Percentiles rank a stretch among this genome's conserved stretches.
phyloP scores from a whole-genome alignment of 2,329 filamentous ascomycete species.

The Penicillium brasilianum region DNA sequence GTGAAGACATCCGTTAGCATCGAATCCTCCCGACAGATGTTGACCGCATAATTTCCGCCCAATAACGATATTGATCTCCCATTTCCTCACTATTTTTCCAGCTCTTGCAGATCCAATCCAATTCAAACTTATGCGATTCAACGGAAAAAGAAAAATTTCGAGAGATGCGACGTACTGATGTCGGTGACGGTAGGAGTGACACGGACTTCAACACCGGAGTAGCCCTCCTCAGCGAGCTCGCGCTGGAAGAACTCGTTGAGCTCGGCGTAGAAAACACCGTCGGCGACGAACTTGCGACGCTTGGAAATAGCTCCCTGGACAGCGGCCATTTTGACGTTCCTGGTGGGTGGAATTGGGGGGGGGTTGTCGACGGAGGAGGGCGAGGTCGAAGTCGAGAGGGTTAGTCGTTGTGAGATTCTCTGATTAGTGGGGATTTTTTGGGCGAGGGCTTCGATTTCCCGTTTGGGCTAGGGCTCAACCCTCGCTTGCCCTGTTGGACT shows the following conservation, averaged over 20 bases:
- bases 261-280: slow-evolving; percentile 99
- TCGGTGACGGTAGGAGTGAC: slow-evolving; percentile 99
- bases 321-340: slow-evolving; percentile 55
- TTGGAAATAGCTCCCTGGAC: slow-evolving; percentile 59
- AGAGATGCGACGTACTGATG: slow-evolving; percentile 69
- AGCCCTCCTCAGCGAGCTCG: slow-evolving; percentile 99
- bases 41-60: slow-evolving; percentile 11
- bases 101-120: slow-evolving; percentile 18
- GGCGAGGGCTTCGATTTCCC: slow-evolving; percentile 38
- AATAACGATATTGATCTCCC: slow-evolving; percentile 11
- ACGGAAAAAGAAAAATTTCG: slow-evolving; percentile 25
- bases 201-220: slow-evolving; percentile 99
- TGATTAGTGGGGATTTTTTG: slow-evolving; percentile 49
- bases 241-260: slow-evolving; percentile 99
- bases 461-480: slow-evolving; percentile 48
- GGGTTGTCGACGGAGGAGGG: slow-evolving; percentile 42
- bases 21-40: slow-evolving; percentile 12
- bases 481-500: slow-evolving; percentile 39
- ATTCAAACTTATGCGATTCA: slow-evolving; percentile 20
- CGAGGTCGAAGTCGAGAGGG: slow-evolving; percentile 40
- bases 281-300: slow-evolving; percentile 78
- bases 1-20: slow-evolving; percentile 41
- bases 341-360: slow-evolving; percentile 37
- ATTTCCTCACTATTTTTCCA: slow-evolving; percentile 11
- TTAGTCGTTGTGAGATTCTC: slow-evolving; percentile 40